Percentiles rank a stretch among this genome's conserved stretches.
These are phyloP conservation scores for Colletotrichum costaricense DNA, from an alignment of 2,329 filamentous ascomycete genomes.

Conservation along the genomic window DNA sequence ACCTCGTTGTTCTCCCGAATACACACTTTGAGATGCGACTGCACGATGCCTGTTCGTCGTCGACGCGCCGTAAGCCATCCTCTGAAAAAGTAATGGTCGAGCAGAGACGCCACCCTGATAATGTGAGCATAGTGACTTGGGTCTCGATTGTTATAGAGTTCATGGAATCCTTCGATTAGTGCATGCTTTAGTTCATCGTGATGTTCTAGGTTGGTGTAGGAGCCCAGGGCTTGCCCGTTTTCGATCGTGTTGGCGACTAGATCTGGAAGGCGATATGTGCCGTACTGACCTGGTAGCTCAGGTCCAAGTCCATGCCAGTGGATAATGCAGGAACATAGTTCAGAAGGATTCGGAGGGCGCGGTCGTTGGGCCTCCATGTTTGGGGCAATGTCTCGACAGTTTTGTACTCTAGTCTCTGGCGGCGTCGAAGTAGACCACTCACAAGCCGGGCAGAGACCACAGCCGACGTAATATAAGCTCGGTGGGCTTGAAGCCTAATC, in stretches of 20 bases:
- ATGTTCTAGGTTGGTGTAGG: not conserved
- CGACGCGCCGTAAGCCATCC: not conserved
- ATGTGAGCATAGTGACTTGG: not conserved
- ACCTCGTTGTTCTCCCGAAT: not conserved
- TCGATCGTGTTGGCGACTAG: not conserved
- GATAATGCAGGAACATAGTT: not conserved
- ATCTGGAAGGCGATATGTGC: not conserved
- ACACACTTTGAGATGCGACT: not conserved
- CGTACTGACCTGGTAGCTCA: not conserved
- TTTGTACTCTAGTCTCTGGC: not conserved
- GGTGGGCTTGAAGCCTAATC: not conserved
- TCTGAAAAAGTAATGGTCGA: constrained; percentile 21
- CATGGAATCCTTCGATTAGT: constrained; percentile 2
- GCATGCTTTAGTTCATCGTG: not conserved
- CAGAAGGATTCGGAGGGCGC: not conserved
- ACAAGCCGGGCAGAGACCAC: not conserved
- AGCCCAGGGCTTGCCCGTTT: not conserved
- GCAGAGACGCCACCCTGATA: not conserved
- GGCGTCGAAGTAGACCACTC: not conserved
- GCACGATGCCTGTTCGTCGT: no score
- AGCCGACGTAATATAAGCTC: not conserved
- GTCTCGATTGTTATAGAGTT: constrained; percentile 5
- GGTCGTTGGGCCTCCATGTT: not conserved
- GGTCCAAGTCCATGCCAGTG: not conserved
- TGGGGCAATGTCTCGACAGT: not conserved